Base-by-base conservation (phyloP, 352 stramenopile species). In the Phytopythium delawarense region DNA sequence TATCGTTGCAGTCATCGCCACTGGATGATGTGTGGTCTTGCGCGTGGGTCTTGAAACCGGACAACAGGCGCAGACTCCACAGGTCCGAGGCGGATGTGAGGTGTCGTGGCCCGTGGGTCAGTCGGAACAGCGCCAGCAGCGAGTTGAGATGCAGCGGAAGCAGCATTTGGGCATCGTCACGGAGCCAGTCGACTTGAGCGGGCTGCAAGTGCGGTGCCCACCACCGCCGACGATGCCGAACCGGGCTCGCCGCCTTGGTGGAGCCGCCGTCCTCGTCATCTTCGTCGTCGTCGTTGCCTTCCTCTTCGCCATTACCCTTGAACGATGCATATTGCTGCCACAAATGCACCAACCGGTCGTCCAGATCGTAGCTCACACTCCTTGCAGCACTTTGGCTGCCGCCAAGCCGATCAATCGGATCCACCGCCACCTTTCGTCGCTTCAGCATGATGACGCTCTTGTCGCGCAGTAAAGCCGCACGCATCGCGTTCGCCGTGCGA, bases 401-500 rank as follows among this genome's bases (percentile, higher is more conserved):
- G 7, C 59, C 45, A 52, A 78, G 66, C 0, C 30, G 18, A 21
- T 54, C 55, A 6, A 61, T 34, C 4, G 18, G 48, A n/a, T 65
- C 46, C 54, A 35, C 59, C 7, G 63, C 69, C 5, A 34, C 67
- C 32, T 78, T 69, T 9, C 74, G 74, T 15, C 71, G 70, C 62
- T 93, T 87, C 9, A 93, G 62, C 53, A 91, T 73, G 34, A 93
- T 75, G 40, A 76, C 69, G 51, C 85, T 89, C 16, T 74, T 79
- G 20, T 75, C 72, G 21, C 72, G 70, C 34, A 93, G 62, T 2
- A 89, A 65, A 45, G 87, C 62, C n/a, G 88, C 62, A 1, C 82
- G 81, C 25, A 84, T 52, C 1, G 72, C 69, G 44, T 93, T 93
- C 0, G 81, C 84, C 34, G 79, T 82, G 48, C 53, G 69, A 45